Conservation (phyloP, 2,329 filamentous ascomycete genomes). For the Fonsecaea pedrosoi region DNA sequence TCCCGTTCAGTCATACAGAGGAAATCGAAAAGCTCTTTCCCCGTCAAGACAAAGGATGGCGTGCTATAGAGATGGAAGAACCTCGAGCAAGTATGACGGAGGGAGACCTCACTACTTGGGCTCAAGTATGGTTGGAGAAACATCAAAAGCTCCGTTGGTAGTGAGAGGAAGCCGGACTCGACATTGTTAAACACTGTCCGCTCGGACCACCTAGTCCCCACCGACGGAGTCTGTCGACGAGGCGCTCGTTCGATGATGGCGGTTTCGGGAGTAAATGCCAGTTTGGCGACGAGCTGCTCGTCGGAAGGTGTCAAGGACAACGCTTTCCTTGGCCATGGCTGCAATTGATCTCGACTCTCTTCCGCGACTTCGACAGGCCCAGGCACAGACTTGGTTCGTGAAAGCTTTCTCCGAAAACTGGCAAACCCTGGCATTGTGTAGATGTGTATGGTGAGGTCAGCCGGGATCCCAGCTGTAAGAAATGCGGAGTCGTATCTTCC, state of each 20-base stretch:
- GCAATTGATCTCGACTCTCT: conserved; percentile 15
- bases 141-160: conserved; percentile 39
- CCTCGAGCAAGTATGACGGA: conserved; percentile 39
- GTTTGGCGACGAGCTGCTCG: conserved; percentile 38
- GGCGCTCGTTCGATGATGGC: conserved; percentile 36
- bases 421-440: conserved; percentile 29
- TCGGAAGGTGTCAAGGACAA: conserved; percentile 38
- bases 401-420: conserved; percentile 34
- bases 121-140: conserved; percentile 36
- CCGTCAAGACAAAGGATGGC: conserved; percentile 37
- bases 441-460: neutral
- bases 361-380: conserved; percentile 15
- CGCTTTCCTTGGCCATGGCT: conserved; percentile 28
- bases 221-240: conserved; percentile 31
- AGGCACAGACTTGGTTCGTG: conserved; percentile 34
- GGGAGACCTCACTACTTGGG: conserved; percentile 36
- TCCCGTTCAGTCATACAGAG: conserved; percentile 41
- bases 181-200: conserved; percentile 40
- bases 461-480: conserved; percentile 2
- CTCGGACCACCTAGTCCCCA: conserved; percentile 35
- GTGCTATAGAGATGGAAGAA: conserved; percentile 39
- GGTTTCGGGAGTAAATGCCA: conserved; percentile 38
- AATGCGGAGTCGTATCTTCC: conserved; percentile 13
- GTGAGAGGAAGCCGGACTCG: conserved; percentile 36
- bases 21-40: conserved; percentile 39